Base-by-base conservation (phyloP, 345 rosid species). In the Noccaea bulbosa region DNA sequence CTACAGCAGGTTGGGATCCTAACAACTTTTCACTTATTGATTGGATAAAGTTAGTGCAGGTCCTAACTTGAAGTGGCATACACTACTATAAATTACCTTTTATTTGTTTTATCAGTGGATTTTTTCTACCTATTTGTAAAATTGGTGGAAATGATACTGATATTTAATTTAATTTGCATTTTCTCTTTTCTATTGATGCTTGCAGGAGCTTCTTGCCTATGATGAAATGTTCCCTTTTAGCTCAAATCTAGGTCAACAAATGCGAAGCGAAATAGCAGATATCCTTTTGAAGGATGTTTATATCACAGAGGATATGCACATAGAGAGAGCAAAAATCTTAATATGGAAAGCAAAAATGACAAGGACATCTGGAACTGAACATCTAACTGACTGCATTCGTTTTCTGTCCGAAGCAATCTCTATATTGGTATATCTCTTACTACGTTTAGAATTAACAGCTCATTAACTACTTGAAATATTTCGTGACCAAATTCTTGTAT, bases 141-240 rank as follows among this genome's bases (percentile, higher is more conserved):
- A 52, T 61, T 67, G 34, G 69, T 61, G 64, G 66, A 8, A 11
- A 24, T 35, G 37, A 45, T 63, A 53, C 44, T 58, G 39, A 14
- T 62, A 11, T 62, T 40, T 27, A 32, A 46, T 50, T 44, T 46
- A 51, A 65, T 65, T 7, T 44, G 8, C 52, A 48, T 53, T 67
- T 56, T 15, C 17, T 64, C 22, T 69, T 20, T 49, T 53, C 65
- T 68, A 41, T 55, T 39, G 72, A 74, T 65, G 22, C 65, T 34
- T 79, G 24, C 71, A 93, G 99, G 99, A 87, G 81, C 87, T 93
- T 76, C 67, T 77, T 77, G 88, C 84, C 22, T 91, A 89, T 65
- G 96, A 83, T 41, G 87, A 84, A 70, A 15, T 85, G 74, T 62
- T 64, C 27, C 54, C 81, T 68, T 49, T 48, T 16, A 71, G 74